Evolutionary conservation across 305 asterid species (phyloP), one percentile per base, ranked within the genome.

Genomic region (Solanum hybrid): DNA sequence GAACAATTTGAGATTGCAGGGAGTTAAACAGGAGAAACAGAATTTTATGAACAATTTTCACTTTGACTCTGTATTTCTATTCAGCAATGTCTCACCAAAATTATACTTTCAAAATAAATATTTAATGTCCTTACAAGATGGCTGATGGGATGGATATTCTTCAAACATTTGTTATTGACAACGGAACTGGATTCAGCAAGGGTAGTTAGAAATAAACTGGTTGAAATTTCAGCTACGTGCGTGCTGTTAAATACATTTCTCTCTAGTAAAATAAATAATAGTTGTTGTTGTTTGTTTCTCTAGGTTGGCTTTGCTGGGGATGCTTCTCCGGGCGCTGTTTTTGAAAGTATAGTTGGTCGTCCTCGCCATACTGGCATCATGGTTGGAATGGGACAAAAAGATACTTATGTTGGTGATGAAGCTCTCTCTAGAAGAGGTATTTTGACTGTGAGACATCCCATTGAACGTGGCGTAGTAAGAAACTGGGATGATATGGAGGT

Each of bases 271-370:
- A 51, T 57, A 3, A 57, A 18, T 57, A 13, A 57, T 57, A 57
- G 18, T 57, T 51, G 67, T 51, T 51, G 67, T 51, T 51, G 10
- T 14, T 57, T 75, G 74, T 76, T 74, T 88, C 73, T 26, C 2
- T 67, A 91, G 94, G 94, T 90, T 89, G 94, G 94, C 14, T 92
- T 92, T 91, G 91, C 94, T 46, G 92, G 94, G 67, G 94, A 92
- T 61, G 92, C 91, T 86, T 92, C 94, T 78, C 92, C 94, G 14
- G 46, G 92, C 57, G 83, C 91, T 71, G 91, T 92, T 29, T 92
- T 92, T 34, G 91, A 91, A 8, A 92, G 94, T 34, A 91, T 91
- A 24, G 89, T 92, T 14, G 92, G 94, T 5, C 92, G 94, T n/a
- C 92, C 92, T 11, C 40, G 90, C 24, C 91, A 89, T 61, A 91